phyloP scores from a whole-genome alignment of 1,284 basidiomycete genomes.

The Trichosporon asahii region DNA sequence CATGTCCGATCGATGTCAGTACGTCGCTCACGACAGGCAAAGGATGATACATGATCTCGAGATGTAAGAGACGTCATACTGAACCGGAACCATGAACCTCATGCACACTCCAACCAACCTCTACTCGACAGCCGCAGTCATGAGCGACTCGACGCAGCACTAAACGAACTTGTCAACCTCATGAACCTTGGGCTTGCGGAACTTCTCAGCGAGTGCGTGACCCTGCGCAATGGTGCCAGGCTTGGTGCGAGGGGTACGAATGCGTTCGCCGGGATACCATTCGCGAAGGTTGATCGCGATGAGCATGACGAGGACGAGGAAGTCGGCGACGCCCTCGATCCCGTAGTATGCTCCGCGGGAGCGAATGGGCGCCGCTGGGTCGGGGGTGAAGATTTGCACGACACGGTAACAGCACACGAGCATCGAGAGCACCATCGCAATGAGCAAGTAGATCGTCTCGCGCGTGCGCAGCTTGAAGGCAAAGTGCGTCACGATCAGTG shows the following conservation, averaged over 20 bases:
- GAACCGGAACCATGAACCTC: too few species aligned
- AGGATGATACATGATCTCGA: too few species aligned
- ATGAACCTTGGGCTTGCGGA: not conserved
- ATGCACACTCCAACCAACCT: not conserved
- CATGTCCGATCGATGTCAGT: too few species aligned
- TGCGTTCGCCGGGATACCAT: slow-evolving; percentile 15
- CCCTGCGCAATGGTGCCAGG: not conserved
- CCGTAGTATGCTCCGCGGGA: slow-evolving; percentile 29
- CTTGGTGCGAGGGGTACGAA: not conserved
- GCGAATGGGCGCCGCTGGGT: slow-evolving; percentile 18
- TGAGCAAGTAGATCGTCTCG: slow-evolving; percentile 18
- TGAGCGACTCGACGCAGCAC: not conserved
- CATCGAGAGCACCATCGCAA: slow-evolving; percentile 19
- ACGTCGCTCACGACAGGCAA: too few species aligned
- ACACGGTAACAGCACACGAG: slow-evolving; percentile 27
- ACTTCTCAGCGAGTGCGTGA: not conserved
- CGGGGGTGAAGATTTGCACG: slow-evolving; percentile 23
- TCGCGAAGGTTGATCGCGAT: slow-evolving; percentile 18
- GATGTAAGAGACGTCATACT: too few species aligned
- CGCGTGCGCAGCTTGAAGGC: slow-evolving; percentile 15
- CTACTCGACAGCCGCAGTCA: not conserved
- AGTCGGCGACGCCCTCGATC: slow-evolving; percentile 22
- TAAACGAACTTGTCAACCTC: not conserved
- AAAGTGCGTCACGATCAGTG: slow-evolving; percentile 27
- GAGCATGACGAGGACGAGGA: slow-evolving; percentile 8